phyloP scores from a whole-genome alignment of 371 early-diverging fungal genomes.

The Circinella umbellata region DNA sequence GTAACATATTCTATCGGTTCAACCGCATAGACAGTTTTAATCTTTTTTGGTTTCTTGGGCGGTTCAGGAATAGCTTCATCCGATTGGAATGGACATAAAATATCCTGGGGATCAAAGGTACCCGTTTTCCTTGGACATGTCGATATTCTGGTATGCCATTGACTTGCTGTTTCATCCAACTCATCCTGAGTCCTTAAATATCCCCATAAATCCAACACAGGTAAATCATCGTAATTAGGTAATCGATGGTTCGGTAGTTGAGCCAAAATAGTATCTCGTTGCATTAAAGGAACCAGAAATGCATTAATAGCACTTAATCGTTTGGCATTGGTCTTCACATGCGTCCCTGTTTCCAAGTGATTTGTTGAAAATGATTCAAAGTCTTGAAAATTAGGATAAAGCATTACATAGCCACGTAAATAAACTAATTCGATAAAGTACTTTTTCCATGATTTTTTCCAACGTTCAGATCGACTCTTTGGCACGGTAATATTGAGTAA shows the following conservation, averaged over 20 bases:
- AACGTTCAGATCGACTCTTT: constrained; percentile 60
- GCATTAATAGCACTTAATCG: constrained; percentile 44
- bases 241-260: constrained; percentile 59
- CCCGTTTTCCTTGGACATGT: constrained; percentile 47
- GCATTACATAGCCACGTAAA: constrained; percentile 69
- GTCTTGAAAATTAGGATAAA: constrained; percentile 69
- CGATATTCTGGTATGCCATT: constrained; percentile 57
- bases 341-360: constrained; percentile 71
- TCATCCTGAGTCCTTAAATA: constrained; percentile 47
- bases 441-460: constrained; percentile 76
- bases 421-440: constrained; percentile 73
- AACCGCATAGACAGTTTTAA: constrained; percentile 27
- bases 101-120: constrained; percentile 50
- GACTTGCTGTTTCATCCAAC: constrained; percentile 48
- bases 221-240: constrained; percentile 57
- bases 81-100: constrained; percentile 45
- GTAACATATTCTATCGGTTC: constrained; percentile 40
- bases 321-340: constrained; percentile 53
- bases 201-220: constrained; percentile 68
- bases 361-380: constrained; percentile 73
- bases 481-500: constrained; percentile 63
- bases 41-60: constrained; percentile 21
- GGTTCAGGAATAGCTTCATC: constrained; percentile 9
- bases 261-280: constrained; percentile 55
- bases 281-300: constrained; percentile 71